A percentile compares a stretch with the other conserved stretches of the same genome.
phyloP scores from a whole-genome alignment of 1,284 basidiomycete genomes.

The Ceraceosorus guamensis region DNA sequence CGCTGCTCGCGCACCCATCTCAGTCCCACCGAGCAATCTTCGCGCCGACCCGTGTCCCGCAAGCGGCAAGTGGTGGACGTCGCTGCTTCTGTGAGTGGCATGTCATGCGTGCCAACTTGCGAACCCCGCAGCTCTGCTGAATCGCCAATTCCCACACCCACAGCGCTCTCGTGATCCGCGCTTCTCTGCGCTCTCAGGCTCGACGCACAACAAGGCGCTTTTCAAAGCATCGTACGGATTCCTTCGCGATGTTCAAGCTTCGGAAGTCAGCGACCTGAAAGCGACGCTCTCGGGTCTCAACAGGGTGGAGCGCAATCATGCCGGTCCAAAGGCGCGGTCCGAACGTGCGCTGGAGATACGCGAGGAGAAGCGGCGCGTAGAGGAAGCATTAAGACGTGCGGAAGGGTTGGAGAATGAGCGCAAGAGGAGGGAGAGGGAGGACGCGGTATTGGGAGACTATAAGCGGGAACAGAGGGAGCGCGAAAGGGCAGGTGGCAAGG shows the following conservation, averaged over 20 bases:
- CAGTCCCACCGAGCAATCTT: slow-evolving; percentile 75
- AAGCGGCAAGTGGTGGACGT: slow-evolving; percentile 68
- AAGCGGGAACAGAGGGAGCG: slow-evolving; percentile 41
- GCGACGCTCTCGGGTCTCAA: slow-evolving; percentile 62
- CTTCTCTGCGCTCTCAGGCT: slow-evolving; percentile 66
- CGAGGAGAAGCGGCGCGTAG: slow-evolving; percentile 67
- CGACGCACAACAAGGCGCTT: slow-evolving; percentile 62
- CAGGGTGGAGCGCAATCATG: slow-evolving; percentile 65
- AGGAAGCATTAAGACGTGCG: slow-evolving; percentile 66
- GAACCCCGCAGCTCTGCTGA: not conserved
- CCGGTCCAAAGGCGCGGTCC: slow-evolving; percentile 58
- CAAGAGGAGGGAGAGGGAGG: slow-evolving; percentile 59
- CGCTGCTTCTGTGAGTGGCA: slow-evolving; percentile 55
- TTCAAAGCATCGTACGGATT: slow-evolving; percentile 75
- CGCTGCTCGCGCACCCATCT: not conserved
- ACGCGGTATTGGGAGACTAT: slow-evolving; percentile 55
- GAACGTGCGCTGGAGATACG: slow-evolving; percentile 51
- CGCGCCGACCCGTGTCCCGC: slow-evolving; percentile 77
- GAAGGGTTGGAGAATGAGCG: slow-evolving; percentile 61
- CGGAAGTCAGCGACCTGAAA: slow-evolving; percentile 64
- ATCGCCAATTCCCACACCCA: not conserved
- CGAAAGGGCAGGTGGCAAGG: slow-evolving; percentile 30
- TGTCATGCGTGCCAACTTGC: not conserved
- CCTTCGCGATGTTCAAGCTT: slow-evolving; percentile 61
- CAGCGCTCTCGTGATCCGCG: slow-evolving; percentile 76